Conservation (phyloP, 768 basidiomycete species). For the Coprinopsis strossmayeri region DNA sequence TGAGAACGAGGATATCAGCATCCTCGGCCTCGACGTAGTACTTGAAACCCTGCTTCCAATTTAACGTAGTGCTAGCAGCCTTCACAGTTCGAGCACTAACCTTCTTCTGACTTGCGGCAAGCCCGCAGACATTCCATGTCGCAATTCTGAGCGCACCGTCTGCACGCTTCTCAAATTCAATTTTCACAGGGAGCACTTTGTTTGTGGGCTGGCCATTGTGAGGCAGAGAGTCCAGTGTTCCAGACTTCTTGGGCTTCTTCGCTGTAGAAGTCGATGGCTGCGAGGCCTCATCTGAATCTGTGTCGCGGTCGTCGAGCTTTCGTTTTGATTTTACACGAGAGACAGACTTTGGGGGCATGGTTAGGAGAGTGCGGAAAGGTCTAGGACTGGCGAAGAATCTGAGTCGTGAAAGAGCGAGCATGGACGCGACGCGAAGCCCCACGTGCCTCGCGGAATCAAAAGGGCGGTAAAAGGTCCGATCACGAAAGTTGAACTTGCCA, state of each 20-base stretch:
- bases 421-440: neutral
- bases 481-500: constrained; percentile 10
- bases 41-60: constrained; percentile 39
- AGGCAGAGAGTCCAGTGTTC: constrained; percentile 3
- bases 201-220: constrained; percentile 63
- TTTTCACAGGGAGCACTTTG: constrained; percentile 58
- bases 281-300: constrained; percentile 18
- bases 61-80: neutral
- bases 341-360: neutral
- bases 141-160: constrained; percentile 48
- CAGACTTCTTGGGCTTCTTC: constrained; percentile 3
- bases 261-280: constrained; percentile 7
- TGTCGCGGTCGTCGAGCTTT: constrained; percentile 20
- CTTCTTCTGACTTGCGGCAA: constrained; percentile 74
- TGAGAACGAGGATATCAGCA: constrained; percentile 76
- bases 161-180: constrained; percentile 46
- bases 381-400: no score
- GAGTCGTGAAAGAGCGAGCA: neutral
- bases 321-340: constrained; percentile 1
- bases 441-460: neutral
- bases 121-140: constrained; percentile 78
- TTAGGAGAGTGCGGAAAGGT: neutral
- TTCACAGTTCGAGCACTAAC: constrained; percentile 25
- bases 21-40: constrained; percentile 81
- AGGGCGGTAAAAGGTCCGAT: neutral